These are phyloP conservation scores for Suillus alpinus DNA, from an alignment of 768 basidiomycete species.

Conservation along the genomic window DNA sequence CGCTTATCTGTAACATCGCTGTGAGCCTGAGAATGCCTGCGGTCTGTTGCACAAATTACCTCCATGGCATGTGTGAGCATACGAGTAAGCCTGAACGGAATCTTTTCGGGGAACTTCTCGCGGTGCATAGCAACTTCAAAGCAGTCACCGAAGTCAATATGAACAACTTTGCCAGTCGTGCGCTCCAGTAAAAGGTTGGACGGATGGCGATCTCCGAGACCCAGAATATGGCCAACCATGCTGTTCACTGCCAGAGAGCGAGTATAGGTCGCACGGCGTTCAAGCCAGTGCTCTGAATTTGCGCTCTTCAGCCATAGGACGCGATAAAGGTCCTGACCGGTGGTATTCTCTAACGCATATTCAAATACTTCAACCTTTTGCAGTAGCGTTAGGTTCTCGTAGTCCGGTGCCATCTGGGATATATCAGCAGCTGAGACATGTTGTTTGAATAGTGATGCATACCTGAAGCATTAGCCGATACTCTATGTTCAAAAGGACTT, in stretches of 20 bases:
- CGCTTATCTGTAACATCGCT: constrained; percentile 72
- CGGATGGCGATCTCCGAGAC: constrained; percentile 96
- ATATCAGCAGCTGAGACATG: constrained; percentile 19
- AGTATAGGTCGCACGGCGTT: constrained; percentile 93
- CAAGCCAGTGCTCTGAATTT: constrained; percentile 98
- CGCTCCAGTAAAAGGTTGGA: constrained; percentile 92
- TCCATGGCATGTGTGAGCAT: constrained; percentile 99
- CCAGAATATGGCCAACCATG: constrained; percentile 98
- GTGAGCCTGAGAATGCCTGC: constrained; percentile 4
- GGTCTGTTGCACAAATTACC: constrained; percentile 37
- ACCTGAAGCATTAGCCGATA: constrained; percentile 99
- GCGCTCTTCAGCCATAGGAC: constrained; percentile 95
- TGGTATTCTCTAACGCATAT: constrained; percentile 97
- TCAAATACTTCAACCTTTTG: constrained; percentile 99
- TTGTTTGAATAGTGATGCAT: constrained; percentile 60
- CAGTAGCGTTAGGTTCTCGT: constrained; percentile 88
- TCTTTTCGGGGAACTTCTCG: constrained; percentile 98
- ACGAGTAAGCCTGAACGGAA: constrained; percentile 95
- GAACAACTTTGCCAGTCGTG: constrained; percentile 90
- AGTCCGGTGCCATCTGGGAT: constrained; percentile 95
- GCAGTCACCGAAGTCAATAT: constrained; percentile 97
- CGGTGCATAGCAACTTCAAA: constrained; percentile 98
- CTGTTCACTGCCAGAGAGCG: constrained; percentile 94
- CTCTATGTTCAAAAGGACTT: constrained; percentile 96
- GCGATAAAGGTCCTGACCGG: constrained; percentile 94